Conservation (phyloP, 352 stramenopile genomes). For the Aphanomyces cochlioides region DNA sequence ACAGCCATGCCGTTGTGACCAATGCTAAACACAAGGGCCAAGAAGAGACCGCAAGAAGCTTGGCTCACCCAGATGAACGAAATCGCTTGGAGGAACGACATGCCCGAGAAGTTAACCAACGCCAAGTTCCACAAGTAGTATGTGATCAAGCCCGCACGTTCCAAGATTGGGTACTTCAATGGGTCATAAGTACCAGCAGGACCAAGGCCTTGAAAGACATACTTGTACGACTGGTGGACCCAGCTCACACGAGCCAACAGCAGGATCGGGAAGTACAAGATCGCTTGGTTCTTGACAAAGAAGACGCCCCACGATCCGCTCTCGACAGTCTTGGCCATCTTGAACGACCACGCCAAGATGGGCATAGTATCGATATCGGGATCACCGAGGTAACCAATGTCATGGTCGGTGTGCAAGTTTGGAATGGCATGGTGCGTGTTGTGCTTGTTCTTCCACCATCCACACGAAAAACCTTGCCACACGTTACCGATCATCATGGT, state of each 20-base stretch:
- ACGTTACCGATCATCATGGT: slow-evolving; percentile 95
- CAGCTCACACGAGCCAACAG: slow-evolving; percentile 95
- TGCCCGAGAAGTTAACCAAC: slow-evolving; percentile 57
- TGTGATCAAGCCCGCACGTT: slow-evolving; percentile 67
- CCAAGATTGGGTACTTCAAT: slow-evolving; percentile 79
- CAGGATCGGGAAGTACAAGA: slow-evolving; percentile 97
- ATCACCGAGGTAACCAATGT: slow-evolving; percentile 89
- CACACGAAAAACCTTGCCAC: slow-evolving; percentile 96
- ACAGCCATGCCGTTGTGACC: slow-evolving; percentile 98
- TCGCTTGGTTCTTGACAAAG: slow-evolving; percentile 90
- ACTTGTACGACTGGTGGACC: slow-evolving; percentile 95
- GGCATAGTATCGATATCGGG: slow-evolving; percentile 99
- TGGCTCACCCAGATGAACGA: slow-evolving; percentile 82
- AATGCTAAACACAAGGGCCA: slow-evolving; percentile 95
- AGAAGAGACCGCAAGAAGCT: slow-evolving; percentile 90
- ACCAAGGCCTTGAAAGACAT: slow-evolving; percentile 85
- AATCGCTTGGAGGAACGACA: slow-evolving; percentile 66
- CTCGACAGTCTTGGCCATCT: slow-evolving; percentile 88
- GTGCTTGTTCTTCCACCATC: slow-evolving; percentile 99
- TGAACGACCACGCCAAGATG: slow-evolving; percentile 95
- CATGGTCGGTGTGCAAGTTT: slow-evolving; percentile 92
- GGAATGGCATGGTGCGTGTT: slow-evolving; percentile 98
- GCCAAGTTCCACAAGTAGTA: slow-evolving; percentile 93
- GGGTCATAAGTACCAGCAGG: slow-evolving; percentile 79
- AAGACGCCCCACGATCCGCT: slow-evolving; percentile 82